A percentile compares a stretch with the other conserved stretches of the same genome.
Conservation (phyloP, 768 basidiomycete species). For the Suillus bovinus region DNA sequence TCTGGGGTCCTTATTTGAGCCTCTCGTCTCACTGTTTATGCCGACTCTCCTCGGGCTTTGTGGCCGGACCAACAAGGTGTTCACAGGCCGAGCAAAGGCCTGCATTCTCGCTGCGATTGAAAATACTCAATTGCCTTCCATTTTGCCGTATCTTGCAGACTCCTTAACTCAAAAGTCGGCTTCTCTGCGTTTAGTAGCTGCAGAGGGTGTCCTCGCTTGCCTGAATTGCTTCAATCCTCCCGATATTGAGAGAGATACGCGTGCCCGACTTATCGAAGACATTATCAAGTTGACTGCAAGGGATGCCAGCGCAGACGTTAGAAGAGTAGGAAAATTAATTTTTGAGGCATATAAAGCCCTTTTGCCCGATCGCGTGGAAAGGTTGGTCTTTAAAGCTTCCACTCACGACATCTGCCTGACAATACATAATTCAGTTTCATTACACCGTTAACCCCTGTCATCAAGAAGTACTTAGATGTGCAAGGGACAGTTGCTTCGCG, state of each 20-base stretch:
- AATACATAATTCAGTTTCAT: constrained; percentile 55
- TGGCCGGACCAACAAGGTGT: constrained; percentile 77
- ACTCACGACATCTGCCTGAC: constrained; percentile 10
- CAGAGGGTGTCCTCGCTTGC: constrained; percentile 64
- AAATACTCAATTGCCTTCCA: constrained; percentile 61
- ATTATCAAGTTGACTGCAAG: constrained; percentile 66
- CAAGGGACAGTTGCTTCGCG: constrained; percentile 16
- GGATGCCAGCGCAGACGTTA: constrained; percentile 75
- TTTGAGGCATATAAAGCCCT: constrained; percentile 77
- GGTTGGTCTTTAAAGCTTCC: constrained; percentile 40
- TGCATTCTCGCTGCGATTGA: constrained; percentile 65
- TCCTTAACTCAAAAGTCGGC: constrained; percentile 65
- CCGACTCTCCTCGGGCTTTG: constrained; percentile 70
- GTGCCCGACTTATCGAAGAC: constrained; percentile 66
- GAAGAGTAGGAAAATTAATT: constrained; percentile 66
- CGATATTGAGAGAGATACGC: constrained; percentile 68
- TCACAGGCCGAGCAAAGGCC: constrained; percentile 61
- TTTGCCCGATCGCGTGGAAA: constrained; percentile 66
- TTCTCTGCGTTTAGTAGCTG: constrained; percentile 61
- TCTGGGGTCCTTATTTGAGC: constrained; percentile 64
- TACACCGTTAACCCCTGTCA: constrained; percentile 71
- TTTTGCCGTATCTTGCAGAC: constrained; percentile 61
- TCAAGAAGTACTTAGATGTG: constrained; percentile 73
- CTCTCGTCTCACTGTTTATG: constrained; percentile 63
- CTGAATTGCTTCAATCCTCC: constrained; percentile 79